These are phyloP conservation scores for Psilocybe cyanescens DNA, from an alignment of 768 basidiomycete genomes.

Conservation along the genomic window DNA sequence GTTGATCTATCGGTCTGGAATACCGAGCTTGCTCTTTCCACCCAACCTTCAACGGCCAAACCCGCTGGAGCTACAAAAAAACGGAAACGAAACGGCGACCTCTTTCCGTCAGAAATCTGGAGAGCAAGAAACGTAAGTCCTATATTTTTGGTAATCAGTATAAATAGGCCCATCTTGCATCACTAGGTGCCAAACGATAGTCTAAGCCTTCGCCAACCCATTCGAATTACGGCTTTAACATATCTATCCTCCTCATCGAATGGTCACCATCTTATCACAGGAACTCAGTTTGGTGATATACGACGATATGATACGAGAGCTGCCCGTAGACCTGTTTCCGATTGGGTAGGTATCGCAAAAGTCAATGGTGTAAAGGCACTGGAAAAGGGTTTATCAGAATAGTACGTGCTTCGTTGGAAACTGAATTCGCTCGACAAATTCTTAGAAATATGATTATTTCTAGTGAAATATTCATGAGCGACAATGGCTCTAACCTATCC, in stretches of 20 bases:
- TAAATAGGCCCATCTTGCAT: neutral
- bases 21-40: constrained; percentile 57
- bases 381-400: constrained; percentile 60
- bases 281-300: constrained; percentile 75
- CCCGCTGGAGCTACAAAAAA: constrained; percentile 43
- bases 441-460: constrained; percentile 3
- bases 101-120: constrained; percentile 82
- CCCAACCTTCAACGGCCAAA: constrained; percentile 20
- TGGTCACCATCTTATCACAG: constrained; percentile 62
- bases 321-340: constrained; percentile 65
- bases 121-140: constrained; percentile 75
- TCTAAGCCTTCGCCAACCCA: constrained; percentile 76
- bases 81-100: constrained; percentile 56
- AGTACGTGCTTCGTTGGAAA: constrained; percentile 49
- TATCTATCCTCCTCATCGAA: constrained; percentile 50
- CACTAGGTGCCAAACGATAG: constrained; percentile 71
- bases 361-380: constrained; percentile 63
- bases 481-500: constrained; percentile 64
- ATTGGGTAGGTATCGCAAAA: constrained; percentile 66
- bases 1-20: constrained; percentile 86
- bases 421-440: neutral
- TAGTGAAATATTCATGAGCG: constrained; percentile 74
- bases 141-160: neutral
- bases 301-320: constrained; percentile 79
- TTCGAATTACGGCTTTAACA: constrained; percentile 72